Conservation (phyloP, 805 yeast species). For the Priceomyces fermenticarens region DNA sequence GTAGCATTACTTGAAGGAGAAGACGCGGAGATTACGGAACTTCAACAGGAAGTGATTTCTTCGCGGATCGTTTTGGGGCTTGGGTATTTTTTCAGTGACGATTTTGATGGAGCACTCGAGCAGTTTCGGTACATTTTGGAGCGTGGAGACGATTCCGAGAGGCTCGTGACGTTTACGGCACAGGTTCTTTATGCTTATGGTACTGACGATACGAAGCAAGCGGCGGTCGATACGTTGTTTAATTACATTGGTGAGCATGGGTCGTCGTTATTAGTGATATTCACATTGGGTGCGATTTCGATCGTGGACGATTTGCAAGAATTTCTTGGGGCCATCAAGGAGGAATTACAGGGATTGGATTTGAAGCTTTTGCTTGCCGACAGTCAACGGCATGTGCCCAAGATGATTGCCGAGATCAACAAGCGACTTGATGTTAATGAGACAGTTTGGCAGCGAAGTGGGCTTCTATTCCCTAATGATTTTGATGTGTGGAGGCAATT, state of each 20-base stretch:
- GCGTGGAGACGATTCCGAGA: constrained; percentile 52
- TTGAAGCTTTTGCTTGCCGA: constrained; percentile 50
- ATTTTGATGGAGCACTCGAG: constrained; percentile 63
- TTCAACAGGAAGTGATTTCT: constrained; percentile 42
- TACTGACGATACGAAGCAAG: constrained; percentile 73
- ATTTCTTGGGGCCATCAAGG: constrained; percentile 60
- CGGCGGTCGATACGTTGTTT: constrained; percentile 81
- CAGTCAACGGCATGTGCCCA: constrained; percentile 53
- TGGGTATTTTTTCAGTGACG: constrained; percentile 57
- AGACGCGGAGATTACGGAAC: constrained; percentile 11
- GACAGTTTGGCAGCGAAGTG: constrained; percentile 62
- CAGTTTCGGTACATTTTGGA: constrained; percentile 63
- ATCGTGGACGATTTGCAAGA: constrained; percentile 59
- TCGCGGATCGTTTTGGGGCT: constrained; percentile 71
- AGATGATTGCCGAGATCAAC: constrained; percentile 51
- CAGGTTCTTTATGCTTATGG: constrained; percentile 77
- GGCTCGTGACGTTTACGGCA: constrained; percentile 68
- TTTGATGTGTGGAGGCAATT: constrained; percentile 67
- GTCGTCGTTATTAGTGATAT: constrained; percentile 59
- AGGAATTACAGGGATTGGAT: constrained; percentile 57
- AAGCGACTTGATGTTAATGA: constrained; percentile 28
- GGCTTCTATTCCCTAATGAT: constrained; percentile 72
- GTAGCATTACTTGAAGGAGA: constrained; percentile 46
- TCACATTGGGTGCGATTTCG: constrained; percentile 78
- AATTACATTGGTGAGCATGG: constrained; percentile 62